Conservation (phyloP, 345 rosid species). For the Luvunga scandens region DNA sequence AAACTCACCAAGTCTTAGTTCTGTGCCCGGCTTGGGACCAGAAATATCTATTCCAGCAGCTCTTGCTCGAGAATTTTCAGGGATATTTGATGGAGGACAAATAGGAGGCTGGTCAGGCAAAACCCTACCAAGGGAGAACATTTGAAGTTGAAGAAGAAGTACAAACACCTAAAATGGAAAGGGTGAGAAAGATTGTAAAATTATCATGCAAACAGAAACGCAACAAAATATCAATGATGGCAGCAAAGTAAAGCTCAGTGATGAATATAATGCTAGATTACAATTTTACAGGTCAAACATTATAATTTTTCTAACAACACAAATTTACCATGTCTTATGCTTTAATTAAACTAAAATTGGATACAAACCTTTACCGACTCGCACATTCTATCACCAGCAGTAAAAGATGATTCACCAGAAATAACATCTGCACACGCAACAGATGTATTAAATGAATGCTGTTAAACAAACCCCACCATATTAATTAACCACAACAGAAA, state of each 20-base stretch:
- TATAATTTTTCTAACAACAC: background rate
- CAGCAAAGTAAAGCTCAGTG: background rate
- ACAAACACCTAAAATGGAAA: constrained; percentile 67
- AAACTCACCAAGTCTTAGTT: constrained; percentile 68
- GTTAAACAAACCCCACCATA: background rate
- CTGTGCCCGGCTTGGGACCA: constrained; percentile 80
- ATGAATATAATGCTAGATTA: background rate
- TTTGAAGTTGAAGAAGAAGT: constrained; percentile 85
- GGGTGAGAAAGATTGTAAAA: constrained; percentile 14
- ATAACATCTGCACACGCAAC: constrained; percentile 37
- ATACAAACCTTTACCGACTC: constrained; percentile 89
- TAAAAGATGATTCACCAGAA: constrained; percentile 62
- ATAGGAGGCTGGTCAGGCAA: constrained; percentile 81
- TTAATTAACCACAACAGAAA: background rate
- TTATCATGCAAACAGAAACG: constrained; percentile 5
- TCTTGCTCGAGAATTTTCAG: constrained; percentile 62
- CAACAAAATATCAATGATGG: background rate
- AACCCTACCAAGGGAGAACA: constrained; percentile 70
- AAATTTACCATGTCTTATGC: background rate
- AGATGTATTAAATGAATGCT: constrained; percentile 11
- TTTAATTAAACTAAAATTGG: background rate
- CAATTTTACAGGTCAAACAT: background rate
- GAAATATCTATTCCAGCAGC: constrained; percentile 63
- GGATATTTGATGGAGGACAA: constrained; percentile 38
- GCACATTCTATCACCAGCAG: constrained; percentile 73